Evolutionary conservation across 768 basidiomycete species (phyloP).

Genomic region (Russula brevipes): DNA sequence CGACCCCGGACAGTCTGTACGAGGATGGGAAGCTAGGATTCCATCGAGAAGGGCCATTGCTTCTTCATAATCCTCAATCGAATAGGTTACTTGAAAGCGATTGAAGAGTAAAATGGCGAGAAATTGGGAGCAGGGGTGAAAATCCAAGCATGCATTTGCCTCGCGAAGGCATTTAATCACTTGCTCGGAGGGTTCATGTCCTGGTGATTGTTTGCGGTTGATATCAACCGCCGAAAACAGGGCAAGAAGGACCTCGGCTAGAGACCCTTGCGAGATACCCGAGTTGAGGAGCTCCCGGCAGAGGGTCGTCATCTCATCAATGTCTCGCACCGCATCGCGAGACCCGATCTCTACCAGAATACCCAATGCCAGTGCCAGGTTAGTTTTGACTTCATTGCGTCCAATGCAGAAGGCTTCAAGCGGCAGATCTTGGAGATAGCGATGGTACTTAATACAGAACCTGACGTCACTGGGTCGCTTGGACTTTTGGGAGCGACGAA

Average conservation of each 20-base stretch:
- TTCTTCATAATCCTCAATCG: neutral
- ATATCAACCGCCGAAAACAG: neutral
- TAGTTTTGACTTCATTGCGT: neutral
- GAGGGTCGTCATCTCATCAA: conserved; percentile 2
- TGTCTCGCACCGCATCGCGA: neutral
- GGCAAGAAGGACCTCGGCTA: neutral
- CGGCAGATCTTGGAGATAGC: neutral
- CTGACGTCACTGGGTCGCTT: neutral
- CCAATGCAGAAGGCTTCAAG: neutral
- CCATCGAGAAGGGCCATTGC: neutral
- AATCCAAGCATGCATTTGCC: neutral
- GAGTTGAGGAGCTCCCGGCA: neutral
- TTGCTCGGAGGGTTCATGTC: neutral
- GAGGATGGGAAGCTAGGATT: neutral
- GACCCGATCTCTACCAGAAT: neutral
- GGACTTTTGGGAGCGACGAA: neutral
- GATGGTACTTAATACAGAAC: neutral
- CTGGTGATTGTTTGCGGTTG: neutral
- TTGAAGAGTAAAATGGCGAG: neutral
- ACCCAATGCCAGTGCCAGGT: neutral
- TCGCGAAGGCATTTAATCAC: neutral
- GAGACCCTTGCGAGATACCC: neutral
- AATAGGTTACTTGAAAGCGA: neutral
- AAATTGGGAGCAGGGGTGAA: neutral
- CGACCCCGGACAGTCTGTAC: neutral